Evolutionary conservation across 176 grass and related monocot species (phyloP).

Genomic region (Canna indica): DNA sequence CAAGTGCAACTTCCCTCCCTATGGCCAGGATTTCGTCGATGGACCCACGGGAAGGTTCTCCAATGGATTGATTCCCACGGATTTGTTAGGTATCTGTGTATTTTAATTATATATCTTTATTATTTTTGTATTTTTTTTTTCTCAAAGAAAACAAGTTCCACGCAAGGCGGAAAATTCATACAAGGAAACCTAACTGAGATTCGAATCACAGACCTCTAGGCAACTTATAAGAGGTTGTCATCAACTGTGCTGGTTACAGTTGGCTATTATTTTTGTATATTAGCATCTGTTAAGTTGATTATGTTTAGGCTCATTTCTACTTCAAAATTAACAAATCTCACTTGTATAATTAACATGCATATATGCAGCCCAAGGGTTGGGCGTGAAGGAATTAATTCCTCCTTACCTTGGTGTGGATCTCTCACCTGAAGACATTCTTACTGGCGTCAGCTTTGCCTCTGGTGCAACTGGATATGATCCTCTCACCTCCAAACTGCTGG

Average conservation of each 20-base stretch:
- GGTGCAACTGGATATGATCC: conserved; percentile 30
- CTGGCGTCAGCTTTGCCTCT: conserved; percentile 24
- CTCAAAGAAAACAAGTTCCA: no score
- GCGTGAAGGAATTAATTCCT: conserved; percentile 13
- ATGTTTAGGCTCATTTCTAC: no score
- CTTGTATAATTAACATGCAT: background rate
- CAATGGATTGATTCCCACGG: conserved; percentile 10
- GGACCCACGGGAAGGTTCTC: conserved; percentile 16
- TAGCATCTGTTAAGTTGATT: no score
- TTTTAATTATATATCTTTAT: background rate
- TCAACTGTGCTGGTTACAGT: no score
- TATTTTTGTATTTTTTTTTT: no score
- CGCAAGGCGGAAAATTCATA: no score
- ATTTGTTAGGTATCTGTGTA: background rate
- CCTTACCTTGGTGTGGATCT: conserved; percentile 10
- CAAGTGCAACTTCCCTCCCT: conserved; percentile 20
- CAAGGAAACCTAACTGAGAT: no score
- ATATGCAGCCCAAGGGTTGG: background rate
- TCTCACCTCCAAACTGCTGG: conserved; percentile 49
- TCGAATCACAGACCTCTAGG: no score
- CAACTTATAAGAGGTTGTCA: no score
- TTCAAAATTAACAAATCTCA: background rate
- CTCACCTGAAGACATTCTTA: conserved; percentile 11
- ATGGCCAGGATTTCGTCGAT: conserved; percentile 4
- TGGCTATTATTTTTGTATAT: no score